Conservation (phyloP, 2,329 filamentous ascomycete genomes). For the Pseudogymnoascus sp. region DNA sequence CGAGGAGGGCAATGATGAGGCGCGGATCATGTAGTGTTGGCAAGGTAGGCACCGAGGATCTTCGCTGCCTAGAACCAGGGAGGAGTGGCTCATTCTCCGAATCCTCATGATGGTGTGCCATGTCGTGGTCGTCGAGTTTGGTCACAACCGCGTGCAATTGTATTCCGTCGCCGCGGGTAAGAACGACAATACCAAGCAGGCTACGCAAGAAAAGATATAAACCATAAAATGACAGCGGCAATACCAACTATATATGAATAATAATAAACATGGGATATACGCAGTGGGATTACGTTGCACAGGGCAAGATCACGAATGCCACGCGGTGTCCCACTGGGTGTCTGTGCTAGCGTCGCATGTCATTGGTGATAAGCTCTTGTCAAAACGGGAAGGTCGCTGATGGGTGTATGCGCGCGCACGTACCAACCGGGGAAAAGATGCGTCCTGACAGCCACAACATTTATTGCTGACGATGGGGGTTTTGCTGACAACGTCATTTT, state of each 20-base stretch:
- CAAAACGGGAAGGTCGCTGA: not conserved
- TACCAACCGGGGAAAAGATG: not conserved
- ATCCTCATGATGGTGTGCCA: not conserved
- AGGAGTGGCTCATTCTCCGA: not conserved
- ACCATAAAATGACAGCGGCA: not conserved
- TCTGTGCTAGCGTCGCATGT: not conserved
- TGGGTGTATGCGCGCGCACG: not conserved
- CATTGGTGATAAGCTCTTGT: not conserved
- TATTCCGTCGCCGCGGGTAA: not conserved
- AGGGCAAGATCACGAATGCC: not conserved
- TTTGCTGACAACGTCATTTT: not conserved
- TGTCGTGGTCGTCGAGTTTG: not conserved
- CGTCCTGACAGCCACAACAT: not conserved
- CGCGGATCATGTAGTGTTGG: not conserved
- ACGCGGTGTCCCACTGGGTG: not conserved
- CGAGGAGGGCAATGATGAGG: conserved; percentile 24
- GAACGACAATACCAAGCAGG: not conserved
- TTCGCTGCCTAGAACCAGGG: not conserved
- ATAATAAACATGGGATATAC: not conserved
- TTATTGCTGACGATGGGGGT: not conserved
- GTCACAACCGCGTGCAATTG: not conserved
- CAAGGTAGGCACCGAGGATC: not conserved
- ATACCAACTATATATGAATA: not conserved
- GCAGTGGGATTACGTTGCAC: not conserved
- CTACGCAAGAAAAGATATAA: not conserved